phyloP scores from a whole-genome alignment of 2,329 filamentous ascomycete genomes.

The Fusarium decemcellulare region DNA sequence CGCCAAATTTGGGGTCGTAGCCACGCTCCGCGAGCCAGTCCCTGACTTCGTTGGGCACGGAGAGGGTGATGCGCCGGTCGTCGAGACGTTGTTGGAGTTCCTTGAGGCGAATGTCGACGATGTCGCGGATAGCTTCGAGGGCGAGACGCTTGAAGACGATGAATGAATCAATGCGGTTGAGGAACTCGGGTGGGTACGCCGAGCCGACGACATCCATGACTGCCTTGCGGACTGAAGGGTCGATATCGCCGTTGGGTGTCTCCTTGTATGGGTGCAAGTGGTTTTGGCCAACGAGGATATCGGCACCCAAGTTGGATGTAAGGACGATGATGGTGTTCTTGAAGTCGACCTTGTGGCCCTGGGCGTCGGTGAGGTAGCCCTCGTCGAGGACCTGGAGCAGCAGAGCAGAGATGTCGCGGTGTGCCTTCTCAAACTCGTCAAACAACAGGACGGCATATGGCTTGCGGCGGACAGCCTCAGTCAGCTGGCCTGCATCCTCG shows the following conservation, averaged over 20 bases:
- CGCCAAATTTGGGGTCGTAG: constrained; percentile 93
- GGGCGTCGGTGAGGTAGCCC: constrained; percentile 93
- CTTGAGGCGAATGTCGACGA: constrained; percentile 90
- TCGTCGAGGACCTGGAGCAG: constrained; percentile 96
- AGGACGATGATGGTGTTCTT: constrained; percentile 96
- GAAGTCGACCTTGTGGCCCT: constrained; percentile 98
- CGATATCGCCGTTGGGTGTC: constrained; percentile 76
- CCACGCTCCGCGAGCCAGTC: constrained; percentile 91
- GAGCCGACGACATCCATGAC: constrained; percentile 90
- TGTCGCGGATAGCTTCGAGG: constrained; percentile 83
- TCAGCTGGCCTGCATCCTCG: constrained; percentile 95
- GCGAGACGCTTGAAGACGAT: constrained; percentile 95
- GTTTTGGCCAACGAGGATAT: constrained; percentile 87
- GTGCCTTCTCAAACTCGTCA: constrained; percentile 98
- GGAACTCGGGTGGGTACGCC: constrained; percentile 89
- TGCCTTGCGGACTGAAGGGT: constrained; percentile 78
- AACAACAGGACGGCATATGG: constrained; percentile 96
- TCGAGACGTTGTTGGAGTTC: constrained; percentile 89
- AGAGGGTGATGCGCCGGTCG: constrained; percentile 85
- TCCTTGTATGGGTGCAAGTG: constrained; percentile 75
- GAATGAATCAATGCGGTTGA: constrained; percentile 97
- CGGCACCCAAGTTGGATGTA: constrained; percentile 93
- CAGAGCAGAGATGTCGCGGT: constrained; percentile 92
- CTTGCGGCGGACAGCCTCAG: constrained; percentile 93
- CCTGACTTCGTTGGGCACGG: constrained; percentile 79